A percentile compares a stretch with the other conserved stretches of the same genome.
These are phyloP conservation scores for Podila epicladia DNA, from an alignment of 192 early-diverging fungal genomes.

Conservation along the genomic window DNA sequence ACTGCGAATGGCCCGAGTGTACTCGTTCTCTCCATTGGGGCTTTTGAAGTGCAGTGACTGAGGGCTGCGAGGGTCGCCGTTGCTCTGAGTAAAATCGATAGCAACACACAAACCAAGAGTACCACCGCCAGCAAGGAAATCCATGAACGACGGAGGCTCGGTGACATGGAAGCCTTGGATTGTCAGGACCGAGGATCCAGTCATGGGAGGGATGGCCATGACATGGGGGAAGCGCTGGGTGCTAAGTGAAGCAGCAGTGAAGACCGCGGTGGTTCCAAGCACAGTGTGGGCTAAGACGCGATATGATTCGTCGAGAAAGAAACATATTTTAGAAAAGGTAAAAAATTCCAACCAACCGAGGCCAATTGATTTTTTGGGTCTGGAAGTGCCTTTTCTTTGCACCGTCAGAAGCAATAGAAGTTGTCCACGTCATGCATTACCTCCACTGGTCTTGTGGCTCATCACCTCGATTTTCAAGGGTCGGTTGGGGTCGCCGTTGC, in stretches of 20 bases:
- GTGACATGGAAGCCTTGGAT: slow-evolving; percentile 24
- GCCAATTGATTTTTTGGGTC: background rate
- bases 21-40: slow-evolving; percentile 51
- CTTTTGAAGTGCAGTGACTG: slow-evolving; percentile 57
- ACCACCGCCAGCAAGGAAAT: slow-evolving; percentile 61
- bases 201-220: slow-evolving; percentile 31
- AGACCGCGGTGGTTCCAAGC: slow-evolving; percentile 14
- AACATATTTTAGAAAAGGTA: background rate
- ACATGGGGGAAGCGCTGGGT: slow-evolving; percentile 10
- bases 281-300: slow-evolving; percentile 13
- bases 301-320: background rate
- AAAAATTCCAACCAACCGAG: background rate
- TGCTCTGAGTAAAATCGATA: slow-evolving; percentile 66
- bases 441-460: slow-evolving; percentile 31
- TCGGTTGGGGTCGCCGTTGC: slow-evolving; percentile 44
- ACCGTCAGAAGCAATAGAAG: background rate
- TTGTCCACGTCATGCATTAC: slow-evolving; percentile 8
- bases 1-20: slow-evolving; percentile 58
- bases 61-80: slow-evolving; percentile 54
- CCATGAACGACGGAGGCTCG: slow-evolving; percentile 56
- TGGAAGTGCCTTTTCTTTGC: too few relatives aligned
- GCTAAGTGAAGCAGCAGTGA: slow-evolving; percentile 32
- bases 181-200: slow-evolving; percentile 22
- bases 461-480: slow-evolving; percentile 33
- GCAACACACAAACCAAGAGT: slow-evolving; percentile 57